These are phyloP conservation scores for Lecanicillium sp. DNA, from an alignment of 2,329 filamentous ascomycete genomes.

Conservation along the genomic window DNA sequence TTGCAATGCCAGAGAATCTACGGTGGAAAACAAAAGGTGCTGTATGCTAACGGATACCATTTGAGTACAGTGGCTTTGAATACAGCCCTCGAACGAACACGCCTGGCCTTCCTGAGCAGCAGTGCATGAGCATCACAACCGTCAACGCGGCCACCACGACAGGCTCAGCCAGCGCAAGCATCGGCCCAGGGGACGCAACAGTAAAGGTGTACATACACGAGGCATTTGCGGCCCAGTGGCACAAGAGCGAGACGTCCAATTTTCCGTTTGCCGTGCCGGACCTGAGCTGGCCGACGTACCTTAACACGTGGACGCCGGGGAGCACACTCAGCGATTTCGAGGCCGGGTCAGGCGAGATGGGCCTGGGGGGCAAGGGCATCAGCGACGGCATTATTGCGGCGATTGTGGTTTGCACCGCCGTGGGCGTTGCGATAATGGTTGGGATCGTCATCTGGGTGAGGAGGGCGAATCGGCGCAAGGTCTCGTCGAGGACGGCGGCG, in stretches of 20 bases:
- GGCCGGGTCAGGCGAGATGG: too few species aligned
- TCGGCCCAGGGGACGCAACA: background rate
- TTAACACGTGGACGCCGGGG: constrained; percentile 1
- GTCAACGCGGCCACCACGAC: background rate
- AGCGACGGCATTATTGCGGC: background rate
- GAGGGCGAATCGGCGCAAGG: background rate
- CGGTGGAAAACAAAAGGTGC: too few species aligned
- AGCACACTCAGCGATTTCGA: background rate
- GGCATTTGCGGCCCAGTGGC: constrained; percentile 2
- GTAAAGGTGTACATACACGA: background rate
- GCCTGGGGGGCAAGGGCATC: background rate
- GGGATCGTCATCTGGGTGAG: background rate
- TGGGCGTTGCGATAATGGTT: background rate
- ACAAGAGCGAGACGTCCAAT: background rate
- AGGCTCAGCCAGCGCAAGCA: background rate
- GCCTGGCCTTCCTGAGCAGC: too few species aligned
- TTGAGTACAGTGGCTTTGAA: too few species aligned
- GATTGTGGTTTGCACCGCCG: background rate
- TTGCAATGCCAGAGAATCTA: too few species aligned
- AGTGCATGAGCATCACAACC: background rate
- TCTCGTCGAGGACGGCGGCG: too few species aligned
- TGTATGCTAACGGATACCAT: too few species aligned
- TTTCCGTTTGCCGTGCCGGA: background rate
- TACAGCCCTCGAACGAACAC: too few species aligned
- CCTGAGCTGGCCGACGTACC: background rate